Percentiles rank a stretch among this genome's conserved stretches.
Evolutionary conservation across 192 early-diverging fungal genomes (phyloP).

Genomic region (Backusella psychrophila): DNA sequence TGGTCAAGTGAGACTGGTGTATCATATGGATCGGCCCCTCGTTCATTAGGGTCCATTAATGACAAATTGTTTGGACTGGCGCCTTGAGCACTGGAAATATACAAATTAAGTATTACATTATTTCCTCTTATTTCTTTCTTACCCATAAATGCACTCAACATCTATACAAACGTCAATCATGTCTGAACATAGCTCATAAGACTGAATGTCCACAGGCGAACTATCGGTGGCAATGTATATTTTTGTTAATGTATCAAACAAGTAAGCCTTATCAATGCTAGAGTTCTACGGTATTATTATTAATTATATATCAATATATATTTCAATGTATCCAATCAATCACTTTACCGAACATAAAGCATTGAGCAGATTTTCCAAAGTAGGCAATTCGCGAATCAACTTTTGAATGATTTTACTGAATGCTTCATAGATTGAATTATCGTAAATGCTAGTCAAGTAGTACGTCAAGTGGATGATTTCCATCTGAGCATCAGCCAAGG

Average conservation of each 20-base stretch:
- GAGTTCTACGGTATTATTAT: constrained; percentile 62
- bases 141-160: constrained; percentile 75
- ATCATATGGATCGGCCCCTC: background rate
- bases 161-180: constrained; percentile 94
- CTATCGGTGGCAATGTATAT: constrained; percentile 95
- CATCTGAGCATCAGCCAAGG: constrained; percentile 71
- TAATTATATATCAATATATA: too few species aligned
- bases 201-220: constrained; percentile 85
- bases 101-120: background rate
- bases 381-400: constrained; percentile 79
- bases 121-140: background rate
- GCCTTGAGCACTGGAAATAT: background rate
- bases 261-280: constrained; percentile 93
- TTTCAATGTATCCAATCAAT: too few species aligned
- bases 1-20: constrained; percentile 11
- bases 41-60: background rate
- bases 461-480: constrained; percentile 80
- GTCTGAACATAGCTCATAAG: constrained; percentile 91
- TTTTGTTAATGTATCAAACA: constrained; percentile 88
- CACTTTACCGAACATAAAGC: constrained; percentile 84
- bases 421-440: constrained; percentile 93
- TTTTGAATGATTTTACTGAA: constrained; percentile 93
- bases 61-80: constrained; percentile 9
- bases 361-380: constrained; percentile 88
- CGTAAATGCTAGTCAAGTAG: constrained; percentile 91